Conservation (phyloP, 306 rosid genomes). For the Rosa rugosa region DNA sequence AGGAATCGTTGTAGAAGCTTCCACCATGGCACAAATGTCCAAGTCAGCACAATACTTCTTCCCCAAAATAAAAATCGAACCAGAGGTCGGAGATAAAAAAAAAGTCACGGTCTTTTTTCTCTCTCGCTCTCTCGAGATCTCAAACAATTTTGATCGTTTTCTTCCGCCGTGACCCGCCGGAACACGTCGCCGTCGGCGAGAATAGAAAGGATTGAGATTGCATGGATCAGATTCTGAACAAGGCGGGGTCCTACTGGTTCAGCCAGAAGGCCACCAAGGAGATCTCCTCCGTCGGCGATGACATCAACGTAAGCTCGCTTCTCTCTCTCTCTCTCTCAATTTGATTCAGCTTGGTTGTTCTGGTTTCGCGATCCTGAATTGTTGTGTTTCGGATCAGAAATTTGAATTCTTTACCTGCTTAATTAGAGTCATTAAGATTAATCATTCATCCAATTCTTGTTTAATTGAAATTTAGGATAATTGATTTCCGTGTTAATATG, state of each 20-base stretch:
- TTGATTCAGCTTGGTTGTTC: neutral
- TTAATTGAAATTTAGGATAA: neutral
- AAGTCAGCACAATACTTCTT: neutral
- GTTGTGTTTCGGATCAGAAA: neutral
- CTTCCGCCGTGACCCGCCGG: neutral
- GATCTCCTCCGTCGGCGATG: conserved; percentile 71
- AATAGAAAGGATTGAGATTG: conserved; percentile 5
- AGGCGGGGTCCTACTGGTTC: conserved; percentile 94
- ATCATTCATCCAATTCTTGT: neutral
- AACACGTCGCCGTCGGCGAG: neutral
- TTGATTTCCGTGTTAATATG: neutral
- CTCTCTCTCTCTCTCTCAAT: neutral
- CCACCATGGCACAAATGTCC: conserved; percentile 8
- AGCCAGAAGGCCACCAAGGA: conserved; percentile 68
- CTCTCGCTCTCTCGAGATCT: neutral
- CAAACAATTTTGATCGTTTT: neutral
- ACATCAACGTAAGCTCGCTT: conserved; percentile 51
- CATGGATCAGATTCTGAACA: conserved; percentile 85
- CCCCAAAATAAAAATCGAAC: neutral
- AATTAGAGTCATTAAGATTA: neutral
- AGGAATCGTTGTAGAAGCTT: neutral
- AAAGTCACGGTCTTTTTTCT: neutral
- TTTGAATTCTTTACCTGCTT: neutral
- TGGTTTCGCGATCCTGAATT: neutral
- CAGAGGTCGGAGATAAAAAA: neutral